Evolutionary conservation across 345 rosid genomes (phyloP).

Genomic region (Kandelia obovata): DNA sequence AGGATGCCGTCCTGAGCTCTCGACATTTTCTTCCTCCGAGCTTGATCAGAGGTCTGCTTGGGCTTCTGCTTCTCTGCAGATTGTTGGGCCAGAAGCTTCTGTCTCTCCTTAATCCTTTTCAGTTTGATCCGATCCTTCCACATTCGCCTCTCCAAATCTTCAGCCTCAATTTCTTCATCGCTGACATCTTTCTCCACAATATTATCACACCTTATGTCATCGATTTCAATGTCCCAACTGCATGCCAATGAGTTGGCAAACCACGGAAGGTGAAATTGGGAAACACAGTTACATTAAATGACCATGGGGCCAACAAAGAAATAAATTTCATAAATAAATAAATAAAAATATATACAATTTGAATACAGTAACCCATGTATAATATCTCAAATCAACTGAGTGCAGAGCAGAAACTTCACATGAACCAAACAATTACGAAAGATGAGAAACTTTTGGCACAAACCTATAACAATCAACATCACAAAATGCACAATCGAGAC

Average conservation of each 20-base stretch:
- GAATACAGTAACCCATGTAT: too few species aligned
- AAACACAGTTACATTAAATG: too few species aligned
- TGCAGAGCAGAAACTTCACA: too few species aligned
- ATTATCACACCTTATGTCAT: conserved; percentile 70
- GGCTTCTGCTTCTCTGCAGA: conserved; percentile 73
- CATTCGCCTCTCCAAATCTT: conserved; percentile 86
- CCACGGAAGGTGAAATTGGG: background rate
- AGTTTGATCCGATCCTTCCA: conserved; percentile 92
- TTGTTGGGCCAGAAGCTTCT: conserved; percentile 60
- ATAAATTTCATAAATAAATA: background rate
- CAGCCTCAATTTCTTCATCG: conserved; percentile 90
- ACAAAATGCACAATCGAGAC: too few species aligned
- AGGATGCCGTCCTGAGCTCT: conserved; percentile 99
- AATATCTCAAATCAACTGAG: too few species aligned
- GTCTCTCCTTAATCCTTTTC: conserved; percentile 75
- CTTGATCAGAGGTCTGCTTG: conserved; percentile 81
- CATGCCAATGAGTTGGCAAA: conserved; percentile 3
- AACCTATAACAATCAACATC: too few species aligned
- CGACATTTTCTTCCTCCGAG: conserved; percentile 97
- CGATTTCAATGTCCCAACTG: conserved; percentile 65
- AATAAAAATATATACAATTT: too few species aligned
- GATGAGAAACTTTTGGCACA: too few species aligned
- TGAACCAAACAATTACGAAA: too few species aligned
- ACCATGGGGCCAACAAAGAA: background rate
- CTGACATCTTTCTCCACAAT: conserved; percentile 90